These are phyloP conservation scores for Nannochloropsis salina DNA, from an alignment of 108 stramenopile species.

Conservation along the genomic window DNA sequence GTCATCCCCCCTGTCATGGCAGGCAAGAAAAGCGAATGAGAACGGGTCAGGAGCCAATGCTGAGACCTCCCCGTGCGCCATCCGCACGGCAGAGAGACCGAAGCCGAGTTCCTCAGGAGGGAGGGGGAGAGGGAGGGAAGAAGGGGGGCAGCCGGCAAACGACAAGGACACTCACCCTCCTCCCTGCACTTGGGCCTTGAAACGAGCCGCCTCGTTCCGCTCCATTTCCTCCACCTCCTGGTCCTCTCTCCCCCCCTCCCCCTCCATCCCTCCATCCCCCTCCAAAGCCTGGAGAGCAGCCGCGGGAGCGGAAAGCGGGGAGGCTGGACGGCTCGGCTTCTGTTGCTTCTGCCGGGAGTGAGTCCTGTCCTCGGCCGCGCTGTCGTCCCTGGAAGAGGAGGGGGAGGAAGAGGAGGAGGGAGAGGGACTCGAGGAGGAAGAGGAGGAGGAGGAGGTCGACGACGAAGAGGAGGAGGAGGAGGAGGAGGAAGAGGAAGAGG, in stretches of 20 bases:
- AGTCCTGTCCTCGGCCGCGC: too few relatives aligned
- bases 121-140: neutral
- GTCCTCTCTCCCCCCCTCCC: too few relatives aligned
- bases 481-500: neutral
- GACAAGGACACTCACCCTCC: neutral
- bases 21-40: neutral
- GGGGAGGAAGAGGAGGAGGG: too few relatives aligned
- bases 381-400: too few relatives aligned
- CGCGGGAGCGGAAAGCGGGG: neutral
- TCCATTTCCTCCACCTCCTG: slow-evolving; percentile 23
- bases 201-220: slow-evolving; percentile 38
- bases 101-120: too few relatives aligned
- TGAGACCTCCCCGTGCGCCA: too few relatives aligned
- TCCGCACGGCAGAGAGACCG: too few relatives aligned
- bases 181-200: slow-evolving; percentile 44
- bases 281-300: too few relatives aligned
- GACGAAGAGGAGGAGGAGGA: neutral
- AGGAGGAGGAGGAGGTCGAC: neutral
- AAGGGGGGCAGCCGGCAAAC: neutral
- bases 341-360: neutral
- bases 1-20: neutral
- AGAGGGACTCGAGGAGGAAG: too few relatives aligned
- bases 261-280: too few relatives aligned
- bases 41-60: too few relatives aligned
- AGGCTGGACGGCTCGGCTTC: neutral